Evolutionary conservation across 371 early-diverging fungal species (phyloP), one percentile per base, ranked within the genome.

Genomic region (Rhizopus microsporus): DNA sequence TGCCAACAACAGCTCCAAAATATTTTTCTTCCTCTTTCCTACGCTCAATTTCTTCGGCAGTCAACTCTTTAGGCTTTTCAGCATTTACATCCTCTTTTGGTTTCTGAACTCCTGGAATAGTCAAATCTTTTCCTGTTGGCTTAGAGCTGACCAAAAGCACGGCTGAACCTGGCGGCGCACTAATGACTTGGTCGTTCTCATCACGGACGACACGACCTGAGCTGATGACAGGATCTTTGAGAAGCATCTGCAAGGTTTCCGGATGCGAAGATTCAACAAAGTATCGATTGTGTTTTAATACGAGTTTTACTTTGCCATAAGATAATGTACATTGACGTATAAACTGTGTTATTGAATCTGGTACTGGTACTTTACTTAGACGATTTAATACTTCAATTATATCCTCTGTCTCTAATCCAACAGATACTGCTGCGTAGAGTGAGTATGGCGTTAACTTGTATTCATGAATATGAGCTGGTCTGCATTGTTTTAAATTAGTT

Each of bases 351-450:
- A 99, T 88, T 23, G 87, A 79, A n/a, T 88, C 83, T 5, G 98
- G 97, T 7, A 98, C 82, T 35, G 91, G 90, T 7, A 80, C 78
- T 73, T 98, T 96, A 43, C 96, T 95, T 7, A 99, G 82, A 53
- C 91, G 84, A 59, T 94, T 88, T 55, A 99, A 73, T 2, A 98
- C 97, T 55, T 91, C 85, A 46, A 99, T 89, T 56, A 99, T 99
- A 67, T 92, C 92, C 47, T 93, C 92, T 7, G 99, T 95, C 46
- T 95, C 93, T 51, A 99, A 77, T 5, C 99, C 99, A 5, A 99
- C 98, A 43, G 97, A 97, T 4, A 99, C 99, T 7, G 99, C 99
- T 13, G 99, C 99, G 74, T 99, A 99, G 1, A 99, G 83, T 9
- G 98, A 97, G 73, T 97, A 98, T 5, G 97, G 88, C 0, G 99